These are phyloP conservation scores for Sedum album DNA, from an alignment of 164 flowering plant species.

Conservation along the genomic window DNA sequence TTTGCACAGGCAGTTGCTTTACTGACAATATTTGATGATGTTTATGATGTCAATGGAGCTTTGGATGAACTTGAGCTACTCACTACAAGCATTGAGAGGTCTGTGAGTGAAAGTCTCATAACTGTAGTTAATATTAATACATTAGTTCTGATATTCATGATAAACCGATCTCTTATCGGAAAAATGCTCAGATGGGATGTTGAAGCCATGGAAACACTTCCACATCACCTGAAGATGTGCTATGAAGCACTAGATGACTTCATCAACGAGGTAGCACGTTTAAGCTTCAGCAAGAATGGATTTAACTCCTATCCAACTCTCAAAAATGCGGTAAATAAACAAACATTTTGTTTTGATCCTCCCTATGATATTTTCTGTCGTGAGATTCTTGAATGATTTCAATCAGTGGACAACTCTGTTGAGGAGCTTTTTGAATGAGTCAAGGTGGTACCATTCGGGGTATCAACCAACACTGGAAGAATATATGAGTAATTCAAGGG, in stretches of 20 bases:
- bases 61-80: constrained; percentile 32
- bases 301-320: constrained; percentile 12
- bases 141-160: neutral
- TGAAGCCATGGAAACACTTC: constrained; percentile 17
- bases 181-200: constrained; percentile 27
- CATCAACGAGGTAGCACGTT: constrained; percentile 13
- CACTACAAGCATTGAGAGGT: constrained; percentile 20
- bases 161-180: neutral
- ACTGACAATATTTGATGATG: constrained; percentile 29
- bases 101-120: neutral
- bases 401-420: constrained; percentile 20
- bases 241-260: constrained; percentile 18
- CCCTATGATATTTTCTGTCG: neutral
- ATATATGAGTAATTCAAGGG: constrained; percentile 20
- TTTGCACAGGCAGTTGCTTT: constrained; percentile 10
- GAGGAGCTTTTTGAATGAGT: constrained; percentile 19
- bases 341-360: neutral
- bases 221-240: constrained; percentile 24
- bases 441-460: constrained; percentile 18
- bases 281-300: constrained; percentile 12
- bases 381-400: neutral
- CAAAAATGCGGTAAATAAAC: constrained; percentile 18
- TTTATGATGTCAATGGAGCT: constrained; percentile 36
- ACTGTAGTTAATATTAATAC: neutral
- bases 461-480: constrained; percentile 21